Evolutionary conservation across 1,139 yeast species (phyloP).

Genomic region (Geotrichum bryndzae): DNA sequence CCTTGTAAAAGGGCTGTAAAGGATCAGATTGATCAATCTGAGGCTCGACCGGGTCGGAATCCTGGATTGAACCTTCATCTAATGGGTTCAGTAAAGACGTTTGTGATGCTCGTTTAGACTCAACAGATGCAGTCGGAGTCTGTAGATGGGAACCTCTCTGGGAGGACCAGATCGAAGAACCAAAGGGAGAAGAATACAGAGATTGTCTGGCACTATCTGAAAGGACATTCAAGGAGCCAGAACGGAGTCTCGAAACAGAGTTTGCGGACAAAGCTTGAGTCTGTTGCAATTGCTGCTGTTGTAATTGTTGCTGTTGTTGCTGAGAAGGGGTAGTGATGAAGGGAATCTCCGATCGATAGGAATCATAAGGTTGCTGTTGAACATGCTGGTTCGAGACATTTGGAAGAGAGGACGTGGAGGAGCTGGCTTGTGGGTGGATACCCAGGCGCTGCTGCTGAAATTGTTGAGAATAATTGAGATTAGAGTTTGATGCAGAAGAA

Average conservation of each 20-base stretch:
- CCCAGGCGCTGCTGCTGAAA: slow-evolving; percentile 15
- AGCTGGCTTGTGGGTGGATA: slow-evolving; percentile 15
- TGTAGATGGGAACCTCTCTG: slow-evolving; percentile 17
- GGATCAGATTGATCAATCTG: slow-evolving; percentile 26
- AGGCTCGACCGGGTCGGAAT: slow-evolving; percentile 17
- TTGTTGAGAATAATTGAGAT: slow-evolving; percentile 10
- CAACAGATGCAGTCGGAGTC: slow-evolving; percentile 12
- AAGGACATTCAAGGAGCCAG: slow-evolving; percentile 34
- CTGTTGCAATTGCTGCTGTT: slow-evolving; percentile 10
- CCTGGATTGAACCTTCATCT: slow-evolving; percentile 18
- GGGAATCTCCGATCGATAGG: slow-evolving; percentile 17
- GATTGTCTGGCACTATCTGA: slow-evolving; percentile 22
- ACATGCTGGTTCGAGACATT: slow-evolving; percentile 11
- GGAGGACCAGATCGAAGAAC: slow-evolving; percentile 33
- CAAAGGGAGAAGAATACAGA: slow-evolving; percentile 29
- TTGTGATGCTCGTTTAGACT: slow-evolving; percentile 20
- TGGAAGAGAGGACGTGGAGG: slow-evolving; percentile 19
- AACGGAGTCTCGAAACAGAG: slow-evolving; percentile 27
- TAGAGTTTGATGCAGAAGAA: slow-evolving; percentile 12
- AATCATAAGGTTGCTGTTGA: slow-evolving; percentile 7
- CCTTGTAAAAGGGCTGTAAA: slow-evolving; percentile 33
- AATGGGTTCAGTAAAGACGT: slow-evolving; percentile 18
- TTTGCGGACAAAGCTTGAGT: background rate
- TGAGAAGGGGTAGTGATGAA: slow-evolving; percentile 18
- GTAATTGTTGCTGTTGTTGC: slow-evolving; percentile 11